Evolutionary conservation across 371 early-diverging fungal species (phyloP), one percentile per base, ranked within the genome.

Genomic region (Apophysomyces trapeziformis): DNA sequence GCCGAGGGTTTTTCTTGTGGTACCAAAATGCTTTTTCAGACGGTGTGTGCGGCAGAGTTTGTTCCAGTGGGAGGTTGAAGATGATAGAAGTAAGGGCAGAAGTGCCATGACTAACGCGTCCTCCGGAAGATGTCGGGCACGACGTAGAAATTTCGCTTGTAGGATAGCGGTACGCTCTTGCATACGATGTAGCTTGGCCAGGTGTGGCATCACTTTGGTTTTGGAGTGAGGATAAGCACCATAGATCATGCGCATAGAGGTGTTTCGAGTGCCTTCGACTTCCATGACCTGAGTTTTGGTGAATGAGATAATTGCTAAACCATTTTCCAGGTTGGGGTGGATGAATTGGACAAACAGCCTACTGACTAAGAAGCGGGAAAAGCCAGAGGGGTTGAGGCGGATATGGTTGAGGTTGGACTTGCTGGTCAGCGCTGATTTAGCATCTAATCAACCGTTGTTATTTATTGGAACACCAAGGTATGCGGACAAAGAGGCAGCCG

Each of bases 391-490:
- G 26, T 26, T 26, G 26, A 26, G 26, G 26, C 26, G 11, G 43
- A 43, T 14, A 14, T 43, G 43, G 43, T 43, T 43, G 43, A 67
- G 54, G n/a, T 14, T 37, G 16, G 57, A 62, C 67, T 61, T 67
- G 38, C 36, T 26, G 6, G 18, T 35, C 9, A 54, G 32, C 6
- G 61, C 58, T 37, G 54, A 21, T 35, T 3, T 9, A 12, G 60
- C 44, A 41, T 56, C 57, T 14, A 67, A 57, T 18, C 21, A 13
- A n/a, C 68, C 64, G 41, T 14, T 21, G 7, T 36, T 37, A n/a
- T 60, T 58, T 14, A 61, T 61, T 0, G 69, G 65, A 0, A 69
- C 39, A 44, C 69, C 65, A 58, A 69, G 69, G 61, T 69, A 69
- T 2, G 13, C 13, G 46, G 58, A 69, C 5, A 47, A 60, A 14